Conservation (phyloP, 305 asterid species). For the Fraxinus nigra region DNA sequence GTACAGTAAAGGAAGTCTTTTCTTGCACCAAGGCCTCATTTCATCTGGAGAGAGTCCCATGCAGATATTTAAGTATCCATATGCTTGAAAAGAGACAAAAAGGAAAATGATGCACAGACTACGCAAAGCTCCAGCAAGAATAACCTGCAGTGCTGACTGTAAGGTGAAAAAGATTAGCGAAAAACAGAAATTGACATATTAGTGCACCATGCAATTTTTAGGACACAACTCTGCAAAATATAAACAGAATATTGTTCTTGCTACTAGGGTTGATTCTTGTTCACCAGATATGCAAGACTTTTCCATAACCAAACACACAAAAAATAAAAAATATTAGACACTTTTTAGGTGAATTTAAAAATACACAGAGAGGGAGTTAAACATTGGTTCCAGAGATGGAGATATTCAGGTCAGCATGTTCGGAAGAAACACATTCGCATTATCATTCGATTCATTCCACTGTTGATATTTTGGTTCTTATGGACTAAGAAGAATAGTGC, state of each 20-base stretch:
- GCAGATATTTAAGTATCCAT: constrained; percentile 74
- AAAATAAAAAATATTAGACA: neutral
- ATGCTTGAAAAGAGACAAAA: constrained; percentile 76
- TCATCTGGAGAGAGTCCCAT: constrained; percentile 42
- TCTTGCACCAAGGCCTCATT: constrained; percentile 94
- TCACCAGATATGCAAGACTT: neutral
- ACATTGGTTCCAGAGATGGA: neutral
- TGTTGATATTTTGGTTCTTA: no score
- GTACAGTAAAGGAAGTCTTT: constrained; percentile 85
- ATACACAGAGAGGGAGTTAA: neutral
- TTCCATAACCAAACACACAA: neutral
- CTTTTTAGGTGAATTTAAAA: neutral
- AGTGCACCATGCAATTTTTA: neutral
- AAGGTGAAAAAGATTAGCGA: constrained; percentile 2
- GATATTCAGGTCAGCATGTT: neutral
- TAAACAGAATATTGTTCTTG: neutral
- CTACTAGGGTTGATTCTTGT: neutral
- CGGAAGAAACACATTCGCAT: neutral
- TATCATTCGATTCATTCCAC: no score
- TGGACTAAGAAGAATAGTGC: neutral
- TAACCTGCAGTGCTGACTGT: constrained; percentile 55
- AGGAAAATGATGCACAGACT: constrained; percentile 62
- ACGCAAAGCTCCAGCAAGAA: constrained; percentile 60
- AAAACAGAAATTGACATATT: neutral
- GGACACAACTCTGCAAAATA: constrained; percentile 3